These are phyloP conservation scores for Prunella vulgaris DNA, from an alignment of 257 asterid species.

Conservation along the genomic window DNA sequence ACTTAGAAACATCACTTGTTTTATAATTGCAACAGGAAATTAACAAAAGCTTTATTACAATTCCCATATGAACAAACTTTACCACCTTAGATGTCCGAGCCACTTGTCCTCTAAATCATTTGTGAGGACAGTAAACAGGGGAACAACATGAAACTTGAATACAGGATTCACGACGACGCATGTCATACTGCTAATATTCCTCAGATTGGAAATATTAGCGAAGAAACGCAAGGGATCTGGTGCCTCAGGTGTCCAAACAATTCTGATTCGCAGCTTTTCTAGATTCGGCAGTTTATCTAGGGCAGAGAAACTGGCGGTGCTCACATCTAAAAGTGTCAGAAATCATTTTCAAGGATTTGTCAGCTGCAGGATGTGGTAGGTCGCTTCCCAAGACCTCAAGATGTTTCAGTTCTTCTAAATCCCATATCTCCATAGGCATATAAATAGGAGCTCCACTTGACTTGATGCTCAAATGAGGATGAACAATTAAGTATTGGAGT, in stretches of 20 bases:
- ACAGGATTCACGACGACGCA: neutral
- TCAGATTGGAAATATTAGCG: neutral
- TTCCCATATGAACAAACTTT: too few species aligned
- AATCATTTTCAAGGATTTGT: neutral
- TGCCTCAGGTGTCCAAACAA: neutral
- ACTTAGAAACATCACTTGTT: too few species aligned
- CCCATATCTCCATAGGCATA: constrained; percentile 17
- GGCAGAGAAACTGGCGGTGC: neutral
- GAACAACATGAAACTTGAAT: neutral
- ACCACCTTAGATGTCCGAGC: too few species aligned
- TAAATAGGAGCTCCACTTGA: neutral
- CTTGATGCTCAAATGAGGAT: neutral
- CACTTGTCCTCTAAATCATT: too few species aligned
- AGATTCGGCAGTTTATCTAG: neutral
- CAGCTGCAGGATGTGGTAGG: neutral
- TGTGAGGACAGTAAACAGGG: neutral
- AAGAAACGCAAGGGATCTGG: neutral
- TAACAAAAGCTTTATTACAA: too few species aligned
- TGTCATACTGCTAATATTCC: neutral
- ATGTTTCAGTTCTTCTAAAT: neutral
- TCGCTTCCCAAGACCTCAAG: neutral
- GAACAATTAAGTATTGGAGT: constrained; percentile 2
- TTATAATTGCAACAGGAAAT: too few species aligned
- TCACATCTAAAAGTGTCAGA: neutral
- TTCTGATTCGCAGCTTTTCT: neutral